These are phyloP conservation scores for Clavispora asparagi DNA, from an alignment of 805 yeast genomes.

Conservation along the genomic window DNA sequence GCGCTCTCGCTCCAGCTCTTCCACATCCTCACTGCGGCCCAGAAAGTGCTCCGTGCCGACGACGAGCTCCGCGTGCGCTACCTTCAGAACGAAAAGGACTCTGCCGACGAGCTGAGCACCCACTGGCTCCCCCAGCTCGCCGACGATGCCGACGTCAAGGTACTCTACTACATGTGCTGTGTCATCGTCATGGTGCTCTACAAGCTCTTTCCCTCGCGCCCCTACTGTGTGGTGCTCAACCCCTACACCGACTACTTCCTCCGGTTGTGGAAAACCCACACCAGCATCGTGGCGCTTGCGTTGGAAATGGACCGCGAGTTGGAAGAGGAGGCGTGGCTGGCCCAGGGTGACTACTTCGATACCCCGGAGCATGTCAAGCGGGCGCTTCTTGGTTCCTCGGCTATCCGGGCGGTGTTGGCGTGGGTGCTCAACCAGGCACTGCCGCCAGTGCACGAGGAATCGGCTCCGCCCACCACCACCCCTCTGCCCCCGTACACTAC, in stretches of 20 bases:
- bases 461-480: not conserved
- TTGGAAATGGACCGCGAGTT: constrained; percentile 44
- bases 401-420: constrained; percentile 58
- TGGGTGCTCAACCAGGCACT: constrained; percentile 50
- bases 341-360: constrained; percentile 16
- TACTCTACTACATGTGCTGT: constrained; percentile 28
- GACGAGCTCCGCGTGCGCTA: constrained; percentile 39
- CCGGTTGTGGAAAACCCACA: constrained; percentile 62
- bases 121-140: constrained; percentile 24
- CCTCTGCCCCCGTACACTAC: not conserved
- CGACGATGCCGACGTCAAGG: constrained; percentile 19
- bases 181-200: constrained; percentile 28
- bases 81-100: constrained; percentile 34
- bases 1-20: constrained; percentile 32
- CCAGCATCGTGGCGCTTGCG: constrained; percentile 54
- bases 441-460: constrained; percentile 8
- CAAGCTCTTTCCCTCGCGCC: constrained; percentile 24
- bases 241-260: constrained; percentile 59
- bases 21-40: constrained; percentile 32
- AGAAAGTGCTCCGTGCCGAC: constrained; percentile 32
- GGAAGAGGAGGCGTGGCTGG: constrained; percentile 25
- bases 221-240: constrained; percentile 43
- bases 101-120: constrained; percentile 19
- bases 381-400: constrained; percentile 54
- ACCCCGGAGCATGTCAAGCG: constrained; percentile 31